These are phyloP conservation scores for Eucommia ulmoides DNA, from an alignment of 257 asterid species.

Conservation along the genomic window DNA sequence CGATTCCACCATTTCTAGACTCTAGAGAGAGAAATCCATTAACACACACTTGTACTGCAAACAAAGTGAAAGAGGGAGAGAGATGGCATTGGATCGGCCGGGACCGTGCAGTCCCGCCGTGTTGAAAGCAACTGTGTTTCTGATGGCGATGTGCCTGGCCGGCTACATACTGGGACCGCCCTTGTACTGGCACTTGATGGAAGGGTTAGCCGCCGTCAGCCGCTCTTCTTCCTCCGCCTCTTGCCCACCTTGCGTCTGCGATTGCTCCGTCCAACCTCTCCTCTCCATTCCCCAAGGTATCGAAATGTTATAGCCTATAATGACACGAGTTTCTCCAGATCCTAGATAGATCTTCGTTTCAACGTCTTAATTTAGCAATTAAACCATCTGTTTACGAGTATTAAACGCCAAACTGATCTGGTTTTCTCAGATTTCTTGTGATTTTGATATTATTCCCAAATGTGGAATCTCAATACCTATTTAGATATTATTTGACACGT, in stretches of 20 bases:
- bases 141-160: conserved; percentile 57
- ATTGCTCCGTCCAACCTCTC: conserved; percentile 58
- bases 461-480: no score
- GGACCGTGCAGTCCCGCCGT: conserved; percentile 25
- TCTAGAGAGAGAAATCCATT: not conserved
- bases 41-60: not conserved
- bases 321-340: conserved; percentile 11
- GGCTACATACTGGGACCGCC: conserved; percentile 82
- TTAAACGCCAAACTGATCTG: not conserved
- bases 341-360: conserved; percentile 10
- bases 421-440: no score
- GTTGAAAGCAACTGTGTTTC: conserved; percentile 37
- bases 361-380: not conserved
- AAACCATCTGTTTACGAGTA: not conserved
- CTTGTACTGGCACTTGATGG: conserved; percentile 75
- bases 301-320: no score
- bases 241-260: conserved; percentile 72
- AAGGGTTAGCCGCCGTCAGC: conserved; percentile 51
- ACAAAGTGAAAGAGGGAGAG: not conserved
- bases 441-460: no score
- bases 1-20: not conserved
- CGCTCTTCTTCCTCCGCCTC: conserved; percentile 30
- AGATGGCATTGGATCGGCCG: conserved; percentile 42
- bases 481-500: no score
- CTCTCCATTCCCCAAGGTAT: conserved; percentile 60